Evolutionary conservation across 345 rosid genomes (phyloP), one percentile per base, ranked within the genome.

Genomic region (Mallotus nudiflorus): DNA sequence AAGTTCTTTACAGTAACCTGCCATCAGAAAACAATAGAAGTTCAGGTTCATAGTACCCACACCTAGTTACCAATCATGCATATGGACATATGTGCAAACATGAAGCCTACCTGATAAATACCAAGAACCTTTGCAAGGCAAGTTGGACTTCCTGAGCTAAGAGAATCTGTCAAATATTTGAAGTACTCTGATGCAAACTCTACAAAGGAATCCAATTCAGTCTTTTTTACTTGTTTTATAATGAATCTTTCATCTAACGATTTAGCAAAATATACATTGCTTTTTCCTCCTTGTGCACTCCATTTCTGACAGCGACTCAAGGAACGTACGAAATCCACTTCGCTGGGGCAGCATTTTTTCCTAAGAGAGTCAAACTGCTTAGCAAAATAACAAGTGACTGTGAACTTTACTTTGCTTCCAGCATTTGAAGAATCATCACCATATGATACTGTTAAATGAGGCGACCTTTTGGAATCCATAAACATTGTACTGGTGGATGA

Each of bases 221-320:
- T 89, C 82, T 90, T 96, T 42, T 80, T 85, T 0, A 96, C 95
- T 85, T 96, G 97, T 72, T 96, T 96, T 66, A 96, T 84, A 24
- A 96, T 92, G 68, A 96, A 92, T 81, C 99, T 88, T 82, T 92
- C 98, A 73, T 92, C 98, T 77, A 92, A 75, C 9, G 99, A 89
- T 82, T 86, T 96, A 25, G 97, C 98, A 37, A 96, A 96, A 75
- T 91, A 92, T 15, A 91, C 99, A 63, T 92, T 96, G 84, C 96
- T 92, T 79, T 96, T 92, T 14, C 99, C 99, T 67, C 99, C 99
- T 78, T 96, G 95, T 5, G 98, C 99, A 70, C 80, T 83, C 99
- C 99, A 96, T 74, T 82, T 89, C 72, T 77, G 87, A 67, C 96
- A 87, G 45, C 98, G 97, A 75, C 97, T 89, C 85, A 96, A 73